Base-by-base conservation (phyloP, 2,329 filamentous ascomycete genomes). In the Teratosphaeria nubilosa region DNA sequence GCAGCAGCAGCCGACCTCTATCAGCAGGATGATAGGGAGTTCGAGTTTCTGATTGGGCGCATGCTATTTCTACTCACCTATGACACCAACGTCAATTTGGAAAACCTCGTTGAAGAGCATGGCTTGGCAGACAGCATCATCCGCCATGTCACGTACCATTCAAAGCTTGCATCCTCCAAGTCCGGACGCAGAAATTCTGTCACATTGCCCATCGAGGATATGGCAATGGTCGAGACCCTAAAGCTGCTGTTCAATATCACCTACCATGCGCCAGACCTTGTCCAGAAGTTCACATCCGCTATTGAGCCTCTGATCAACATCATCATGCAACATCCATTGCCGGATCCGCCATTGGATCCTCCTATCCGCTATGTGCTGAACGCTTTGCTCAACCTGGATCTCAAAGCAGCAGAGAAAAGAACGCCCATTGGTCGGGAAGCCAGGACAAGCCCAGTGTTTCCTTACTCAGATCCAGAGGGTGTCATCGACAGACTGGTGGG, bases 171-270 rank as follows among this genome's bases (percentile, higher is more conserved):
- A 55, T 82, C 82, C 5, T n/a, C 30, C 20, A 82, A 80, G 61
- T 73, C 76, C 48, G 63, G 60, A 0, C 56, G 62, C 10, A 56
- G 61, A 48, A 62, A 58, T 25, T 64, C 63, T 6, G 56, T 55
- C 37, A 63, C 55, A 9, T 60, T 72, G 64, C 80, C 82, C 0
- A 88, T 91, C 80, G 84, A 87, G 63, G 84, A 87, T 59, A 84
- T 92, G 83, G 90, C 91, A 0, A 78, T 97, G 41, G 80, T 80
- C 9, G 92, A 97, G 72, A 92, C 88, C 0, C 76, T 94, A 54
- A 96, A 95, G 69, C 79, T 97, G 48, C 75, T 95, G 55, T 97
- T 95, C 78, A 96, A 96, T 72, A 79, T 96, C 56, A 88, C 87
- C 1, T 86, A 91, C 66, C 85, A 86, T 67, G 87, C 86, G 66